These are phyloP conservation scores for Ceratobasidium sp. DNA, from an alignment of 1,284 basidiomycete species.

Conservation along the genomic window DNA sequence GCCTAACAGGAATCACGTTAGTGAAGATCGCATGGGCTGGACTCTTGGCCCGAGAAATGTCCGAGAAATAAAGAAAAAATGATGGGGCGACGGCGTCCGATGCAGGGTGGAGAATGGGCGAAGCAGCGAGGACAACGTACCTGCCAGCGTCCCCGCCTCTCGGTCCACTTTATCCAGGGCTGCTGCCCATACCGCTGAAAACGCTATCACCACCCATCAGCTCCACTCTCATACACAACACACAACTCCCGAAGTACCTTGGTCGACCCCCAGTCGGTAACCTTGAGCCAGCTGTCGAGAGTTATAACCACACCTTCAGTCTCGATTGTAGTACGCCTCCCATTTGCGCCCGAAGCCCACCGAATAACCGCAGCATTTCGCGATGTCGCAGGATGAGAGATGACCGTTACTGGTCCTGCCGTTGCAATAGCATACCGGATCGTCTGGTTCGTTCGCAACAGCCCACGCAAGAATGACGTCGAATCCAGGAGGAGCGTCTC, in stretches of 20 bases:
- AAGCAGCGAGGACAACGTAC: constrained; percentile 9
- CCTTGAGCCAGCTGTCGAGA: constrained; percentile 41
- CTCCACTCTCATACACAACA: constrained; percentile 2
- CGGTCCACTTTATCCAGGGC: constrained; percentile 44
- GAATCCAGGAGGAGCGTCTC: constrained; percentile 37
- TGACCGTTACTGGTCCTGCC: constrained; percentile 40
- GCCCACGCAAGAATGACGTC: constrained; percentile 25
- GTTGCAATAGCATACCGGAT: constrained; percentile 33
- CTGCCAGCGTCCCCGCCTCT: constrained; percentile 43
- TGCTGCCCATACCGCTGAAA: constrained; percentile 42
- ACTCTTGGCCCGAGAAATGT: constrained; percentile 9
- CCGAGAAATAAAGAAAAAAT: constrained; percentile 21
- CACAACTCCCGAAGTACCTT: constrained; percentile 11
- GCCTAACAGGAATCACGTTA: constrained; percentile 14
- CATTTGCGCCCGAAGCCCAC: constrained; percentile 37
- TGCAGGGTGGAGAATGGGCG: neutral
- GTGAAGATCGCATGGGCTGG: neutral
- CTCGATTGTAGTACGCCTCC: constrained; percentile 41
- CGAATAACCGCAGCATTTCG: constrained; percentile 40
- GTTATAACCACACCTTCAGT: constrained; percentile 38
- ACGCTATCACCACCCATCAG: constrained; percentile 12
- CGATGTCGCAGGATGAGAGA: constrained; percentile 35
- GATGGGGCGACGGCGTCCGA: neutral
- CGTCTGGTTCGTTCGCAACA: constrained; percentile 14
- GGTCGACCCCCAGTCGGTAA: constrained; percentile 42